Evolutionary conservation across 176 grass and related monocot species (phyloP).

Genomic region (Typha latifolia): DNA sequence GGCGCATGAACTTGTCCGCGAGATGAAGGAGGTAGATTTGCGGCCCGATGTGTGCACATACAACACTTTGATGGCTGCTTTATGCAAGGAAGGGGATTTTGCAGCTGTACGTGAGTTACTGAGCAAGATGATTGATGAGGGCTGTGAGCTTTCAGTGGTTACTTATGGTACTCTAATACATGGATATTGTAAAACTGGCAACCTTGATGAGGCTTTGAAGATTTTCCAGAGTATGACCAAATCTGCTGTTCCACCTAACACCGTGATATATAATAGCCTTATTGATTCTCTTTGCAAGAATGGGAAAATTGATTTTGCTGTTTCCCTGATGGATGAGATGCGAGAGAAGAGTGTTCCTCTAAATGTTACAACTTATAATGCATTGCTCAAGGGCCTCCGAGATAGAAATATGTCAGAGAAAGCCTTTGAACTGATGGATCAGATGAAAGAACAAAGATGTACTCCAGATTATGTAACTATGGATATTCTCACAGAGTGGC

Average conservation of each 20-base stretch:
- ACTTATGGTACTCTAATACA: slow-evolving; percentile 73
- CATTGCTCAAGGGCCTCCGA: slow-evolving; percentile 47
- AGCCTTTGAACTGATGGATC: slow-evolving; percentile 62
- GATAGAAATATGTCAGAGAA: slow-evolving; percentile 38
- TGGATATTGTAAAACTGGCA: slow-evolving; percentile 72
- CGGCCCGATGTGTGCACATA: slow-evolving; percentile 57
- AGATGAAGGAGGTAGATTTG: slow-evolving; percentile 50
- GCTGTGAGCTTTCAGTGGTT: slow-evolving; percentile 43
- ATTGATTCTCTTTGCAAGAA: slow-evolving; percentile 56
- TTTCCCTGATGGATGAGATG: slow-evolving; percentile 55
- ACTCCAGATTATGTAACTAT: slow-evolving; percentile 58
- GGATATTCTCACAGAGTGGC: slow-evolving; percentile 65
- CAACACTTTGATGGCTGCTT: slow-evolving; percentile 57
- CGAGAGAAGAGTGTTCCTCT: slow-evolving; percentile 32
- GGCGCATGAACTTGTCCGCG: slow-evolving; percentile 29
- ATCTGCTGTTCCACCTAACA: slow-evolving; percentile 34
- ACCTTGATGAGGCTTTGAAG: slow-evolving; percentile 45
- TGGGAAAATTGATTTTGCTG: slow-evolving; percentile 26
- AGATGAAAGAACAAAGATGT: slow-evolving; percentile 54
- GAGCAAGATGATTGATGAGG: slow-evolving; percentile 54
- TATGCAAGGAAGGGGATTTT: slow-evolving; percentile 58
- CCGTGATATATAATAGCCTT: slow-evolving; percentile 56
- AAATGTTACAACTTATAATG: slow-evolving; percentile 51
- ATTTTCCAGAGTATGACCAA: slow-evolving; percentile 52
- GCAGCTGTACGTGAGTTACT: slow-evolving; percentile 34